Base-by-base conservation (phyloP, 164 flowering plant species). In the Sextonia rubra region DNA sequence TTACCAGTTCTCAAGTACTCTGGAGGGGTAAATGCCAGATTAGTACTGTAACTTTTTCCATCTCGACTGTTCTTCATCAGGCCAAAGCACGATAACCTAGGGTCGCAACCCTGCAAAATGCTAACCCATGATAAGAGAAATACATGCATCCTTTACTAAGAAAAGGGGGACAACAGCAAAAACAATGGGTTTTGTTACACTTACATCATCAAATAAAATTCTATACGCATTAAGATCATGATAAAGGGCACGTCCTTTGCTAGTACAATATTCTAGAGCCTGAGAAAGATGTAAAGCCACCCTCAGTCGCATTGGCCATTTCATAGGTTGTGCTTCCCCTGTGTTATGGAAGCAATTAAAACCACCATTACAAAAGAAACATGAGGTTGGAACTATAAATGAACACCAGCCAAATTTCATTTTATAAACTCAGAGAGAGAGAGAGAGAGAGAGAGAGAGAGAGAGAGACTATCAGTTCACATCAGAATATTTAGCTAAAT, bases 241-340 rank as follows among this genome's bases (percentile, higher is more conserved):
- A 80, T 93, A 93, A 52, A 93, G 89, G 9, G 86, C 89, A 29
- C 97, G 93, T 22, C 90, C 98, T 81, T 88, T 91, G 78, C 83
- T 84, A 26, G 91, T 89, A 77, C 97, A 93, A 76, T 93, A 93
- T 64, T 93, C 98, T 58, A 93, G 77, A 77, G 98, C 98, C 78
- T 90, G 90, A 27, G 95, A 93, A 78, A 93, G 87, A 87, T 91
- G 81, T 49, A 91, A 82, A 73, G 89, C 98, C 66, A 93, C 97
- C 81, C 98, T 87, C 55, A 93, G 81, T 37, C 98, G 80, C 97
- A 93, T 91, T 66, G 93, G 86, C 98, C 94, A 93, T 81, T 85
- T 86, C 96, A 93, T 88, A 47, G 97, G 97, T 69, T 88, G 94
- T 71, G 90, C 47, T 79, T 92, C 97, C 97, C 97, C 97, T 92